Conservation (phyloP, 768 basidiomycete genomes). For the Coprinopsis marcescibilis region DNA sequence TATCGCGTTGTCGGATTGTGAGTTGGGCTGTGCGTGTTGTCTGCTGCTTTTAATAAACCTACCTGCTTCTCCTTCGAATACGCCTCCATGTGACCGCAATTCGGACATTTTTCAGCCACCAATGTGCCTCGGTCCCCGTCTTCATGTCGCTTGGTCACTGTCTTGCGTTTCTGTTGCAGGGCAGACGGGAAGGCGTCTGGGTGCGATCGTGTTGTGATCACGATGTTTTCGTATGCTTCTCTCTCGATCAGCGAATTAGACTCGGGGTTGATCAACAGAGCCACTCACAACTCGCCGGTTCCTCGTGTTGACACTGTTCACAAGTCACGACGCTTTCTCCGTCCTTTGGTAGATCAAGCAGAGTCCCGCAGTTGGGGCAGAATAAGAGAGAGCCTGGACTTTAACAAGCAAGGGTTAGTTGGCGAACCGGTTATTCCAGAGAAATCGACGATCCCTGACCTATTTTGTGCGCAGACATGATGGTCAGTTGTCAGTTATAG, state of each 20-base stretch:
- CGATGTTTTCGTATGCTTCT: constrained; percentile 86
- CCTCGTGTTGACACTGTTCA: constrained; percentile 82
- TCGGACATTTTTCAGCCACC: constrained; percentile 80
- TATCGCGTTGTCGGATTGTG: too few relatives aligned
- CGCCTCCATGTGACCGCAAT: constrained; percentile 79
- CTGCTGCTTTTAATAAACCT: constrained; percentile 18
- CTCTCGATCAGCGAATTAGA: background rate
- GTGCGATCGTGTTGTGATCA: constrained; percentile 85
- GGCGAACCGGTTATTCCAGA: background rate
- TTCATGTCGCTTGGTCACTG: constrained; percentile 76
- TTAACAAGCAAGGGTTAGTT: constrained; percentile 5
- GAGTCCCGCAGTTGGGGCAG: constrained; percentile 88
- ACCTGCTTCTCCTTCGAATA: constrained; percentile 90
- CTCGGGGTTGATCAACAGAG: background rate
- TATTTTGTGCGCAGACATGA: constrained; percentile 27
- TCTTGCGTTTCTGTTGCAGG: constrained; percentile 82
- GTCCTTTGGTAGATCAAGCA: constrained; percentile 76
- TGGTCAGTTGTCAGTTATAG: background rate
- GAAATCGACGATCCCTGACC: constrained; percentile 22
- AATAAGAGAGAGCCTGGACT: constrained; percentile 82
- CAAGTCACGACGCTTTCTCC: constrained; percentile 73
- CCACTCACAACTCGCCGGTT: constrained; percentile 85
- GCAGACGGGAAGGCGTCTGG: constrained; percentile 93
- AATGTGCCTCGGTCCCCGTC: constrained; percentile 58
- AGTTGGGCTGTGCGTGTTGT: too few relatives aligned